Evolutionary conservation across 345 rosid species (phyloP).

Genomic region (Draba incana): DNA sequence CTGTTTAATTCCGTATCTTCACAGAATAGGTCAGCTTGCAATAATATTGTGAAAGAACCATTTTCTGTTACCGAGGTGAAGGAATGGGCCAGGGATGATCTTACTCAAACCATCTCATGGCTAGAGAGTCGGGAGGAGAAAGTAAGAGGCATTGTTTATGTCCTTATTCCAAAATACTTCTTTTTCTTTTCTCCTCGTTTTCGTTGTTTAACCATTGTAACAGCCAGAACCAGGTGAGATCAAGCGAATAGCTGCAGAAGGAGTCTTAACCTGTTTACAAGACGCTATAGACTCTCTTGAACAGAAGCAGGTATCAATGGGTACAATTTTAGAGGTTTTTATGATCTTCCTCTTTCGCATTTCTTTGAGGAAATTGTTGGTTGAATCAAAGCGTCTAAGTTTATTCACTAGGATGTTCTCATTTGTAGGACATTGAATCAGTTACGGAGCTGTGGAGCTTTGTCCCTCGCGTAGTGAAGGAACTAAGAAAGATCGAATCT

Average conservation of each 20-base stretch:
- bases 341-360: no score
- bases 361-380: conserved; percentile 12
- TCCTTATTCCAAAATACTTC: conserved; percentile 7
- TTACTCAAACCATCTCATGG: conserved; percentile 74
- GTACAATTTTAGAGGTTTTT: conserved; percentile 3
- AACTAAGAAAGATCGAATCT: conserved; percentile 60
- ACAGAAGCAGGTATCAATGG: conserved; percentile 65
- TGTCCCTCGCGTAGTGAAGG: conserved; percentile 76
- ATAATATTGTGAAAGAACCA: conserved; percentile 40
- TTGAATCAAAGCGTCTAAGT: conserved; percentile 16
- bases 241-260: conserved; percentile 79
- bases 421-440: conserved; percentile 53
- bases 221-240: conserved; percentile 86
- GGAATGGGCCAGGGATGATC: conserved; percentile 77
- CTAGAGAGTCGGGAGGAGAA: conserved; percentile 84
- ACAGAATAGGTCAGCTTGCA: conserved; percentile 49
- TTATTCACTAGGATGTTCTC: conserved; percentile 9
- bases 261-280: conserved; percentile 87
- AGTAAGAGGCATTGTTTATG: conserved; percentile 44
- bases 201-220: conserved; percentile 37
- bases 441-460: conserved; percentile 84
- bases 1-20: conserved; percentile 30
- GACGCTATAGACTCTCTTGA: conserved; percentile 83
- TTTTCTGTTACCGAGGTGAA: conserved; percentile 59
- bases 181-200: conserved; percentile 12